A percentile compares a stretch with the other conserved stretches of the same genome.
These are phyloP conservation scores for Fusarium agapanthi DNA, from an alignment of 2,329 filamentous ascomycete genomes.

Conservation along the genomic window DNA sequence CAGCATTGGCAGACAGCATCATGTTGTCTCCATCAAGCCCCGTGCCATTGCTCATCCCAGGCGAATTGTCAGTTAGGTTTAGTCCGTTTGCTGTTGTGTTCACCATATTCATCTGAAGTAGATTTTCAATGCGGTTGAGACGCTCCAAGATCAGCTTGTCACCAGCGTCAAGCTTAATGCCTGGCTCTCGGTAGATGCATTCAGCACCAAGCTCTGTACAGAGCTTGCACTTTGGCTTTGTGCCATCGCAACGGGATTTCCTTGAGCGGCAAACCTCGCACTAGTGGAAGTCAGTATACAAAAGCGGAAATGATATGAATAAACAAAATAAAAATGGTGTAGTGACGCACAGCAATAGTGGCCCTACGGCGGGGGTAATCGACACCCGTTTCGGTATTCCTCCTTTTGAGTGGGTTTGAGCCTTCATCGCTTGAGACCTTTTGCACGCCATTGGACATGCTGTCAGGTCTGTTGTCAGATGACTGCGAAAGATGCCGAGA, in stretches of 20 bases:
- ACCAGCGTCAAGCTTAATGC: constrained; percentile 86
- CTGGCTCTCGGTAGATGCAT: constrained; percentile 85
- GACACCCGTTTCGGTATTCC: constrained; percentile 67
- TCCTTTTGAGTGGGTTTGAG: constrained; percentile 67
- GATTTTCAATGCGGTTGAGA: constrained; percentile 77
- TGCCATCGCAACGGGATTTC: constrained; percentile 82
- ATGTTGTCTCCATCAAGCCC: constrained; percentile 66
- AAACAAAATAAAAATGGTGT: not conserved
- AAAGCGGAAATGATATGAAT: not conserved
- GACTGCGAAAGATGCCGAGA: constrained; percentile 64
- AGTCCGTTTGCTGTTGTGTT: constrained; percentile 60
- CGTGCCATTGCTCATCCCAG: constrained; percentile 71
- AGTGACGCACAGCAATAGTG: constrained; percentile 68
- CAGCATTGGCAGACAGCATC: constrained; percentile 53
- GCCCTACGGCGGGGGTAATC: constrained; percentile 72
- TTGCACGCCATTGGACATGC: constrained; percentile 54
- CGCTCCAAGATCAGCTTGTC: constrained; percentile 87
- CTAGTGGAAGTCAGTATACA: constrained; percentile 52
- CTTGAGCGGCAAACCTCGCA: constrained; percentile 84
- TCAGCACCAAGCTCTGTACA: constrained; percentile 84
- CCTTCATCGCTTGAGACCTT: constrained; percentile 60
- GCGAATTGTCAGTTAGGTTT: constrained; percentile 68
- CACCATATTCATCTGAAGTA: constrained; percentile 76
- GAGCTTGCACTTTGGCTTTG: constrained; percentile 83
- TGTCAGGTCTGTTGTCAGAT: constrained; percentile 57